phyloP scores from a whole-genome alignment of 441 rosid species.

The Jatropha podagrica region DNA sequence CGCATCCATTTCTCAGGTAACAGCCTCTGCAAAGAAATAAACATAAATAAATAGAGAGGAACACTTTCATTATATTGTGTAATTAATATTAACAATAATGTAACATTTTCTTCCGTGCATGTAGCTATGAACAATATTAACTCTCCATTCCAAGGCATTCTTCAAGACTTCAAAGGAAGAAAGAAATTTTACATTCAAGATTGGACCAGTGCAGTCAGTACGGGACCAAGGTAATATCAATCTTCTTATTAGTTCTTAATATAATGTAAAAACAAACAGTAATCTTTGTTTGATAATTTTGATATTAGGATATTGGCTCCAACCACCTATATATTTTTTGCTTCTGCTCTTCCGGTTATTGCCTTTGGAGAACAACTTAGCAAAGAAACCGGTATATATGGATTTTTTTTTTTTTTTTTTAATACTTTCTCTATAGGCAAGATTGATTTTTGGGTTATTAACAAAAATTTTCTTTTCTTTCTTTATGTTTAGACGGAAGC shows the following conservation, averaged over 20 bases:
- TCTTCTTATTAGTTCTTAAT: background rate
- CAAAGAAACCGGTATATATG: slow-evolving; percentile 38
- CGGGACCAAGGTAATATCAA: slow-evolving; percentile 32
- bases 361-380: slow-evolving; percentile 49
- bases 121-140: slow-evolving; percentile 27
- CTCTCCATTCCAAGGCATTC: slow-evolving; percentile 37
- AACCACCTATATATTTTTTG: slow-evolving; percentile 40
- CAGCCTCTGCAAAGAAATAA: no score
- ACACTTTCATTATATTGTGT: no score
- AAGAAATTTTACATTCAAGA: slow-evolving; percentile 38
- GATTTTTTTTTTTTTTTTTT: no score
- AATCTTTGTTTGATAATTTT: background rate
- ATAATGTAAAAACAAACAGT: background rate
- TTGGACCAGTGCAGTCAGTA: slow-evolving; percentile 29
- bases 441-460: background rate
- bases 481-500: slow-evolving; percentile 32
- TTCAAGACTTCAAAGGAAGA: slow-evolving; percentile 39
- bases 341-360: slow-evolving; percentile 46
- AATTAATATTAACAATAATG: no score
- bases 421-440: no score
- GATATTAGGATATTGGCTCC: slow-evolving; percentile 43
- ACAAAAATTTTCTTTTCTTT: background rate
- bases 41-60: no score
- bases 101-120: background rate
- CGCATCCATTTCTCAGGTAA: no score